These are phyloP conservation scores for Papilionanthe hybrid DNA, from an alignment of 116 monocot genomes.

Conservation along the genomic window DNA sequence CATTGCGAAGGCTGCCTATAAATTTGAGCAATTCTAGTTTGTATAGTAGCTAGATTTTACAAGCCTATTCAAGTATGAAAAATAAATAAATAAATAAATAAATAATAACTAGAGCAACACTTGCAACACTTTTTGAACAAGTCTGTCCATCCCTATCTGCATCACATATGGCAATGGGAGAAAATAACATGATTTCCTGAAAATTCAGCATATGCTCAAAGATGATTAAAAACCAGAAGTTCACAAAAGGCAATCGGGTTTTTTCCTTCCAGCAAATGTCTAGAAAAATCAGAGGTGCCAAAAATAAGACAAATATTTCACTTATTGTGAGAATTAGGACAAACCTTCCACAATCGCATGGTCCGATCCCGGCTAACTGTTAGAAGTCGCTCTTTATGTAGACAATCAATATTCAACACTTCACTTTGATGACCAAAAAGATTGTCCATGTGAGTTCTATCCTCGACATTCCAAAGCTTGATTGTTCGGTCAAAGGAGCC, in stretches of 20 bases:
- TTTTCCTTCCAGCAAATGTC: background rate
- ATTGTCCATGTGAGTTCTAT: constrained; percentile 79
- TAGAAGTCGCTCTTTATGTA: constrained; percentile 73
- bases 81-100: no score
- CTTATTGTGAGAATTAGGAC: background rate
- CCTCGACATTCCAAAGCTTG: constrained; percentile 93
- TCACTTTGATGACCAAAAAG: constrained; percentile 96
- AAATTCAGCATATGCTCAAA: background rate
- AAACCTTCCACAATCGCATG: constrained; percentile 83
- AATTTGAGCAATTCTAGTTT: no score
- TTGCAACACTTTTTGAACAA: no score
- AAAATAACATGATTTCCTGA: constrained; percentile 1
- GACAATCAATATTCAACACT: constrained; percentile 79
- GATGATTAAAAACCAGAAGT: background rate
- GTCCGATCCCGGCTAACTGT: constrained; percentile 87
- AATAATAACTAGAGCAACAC: no score
- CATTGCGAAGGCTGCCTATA: no score
- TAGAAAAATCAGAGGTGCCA: background rate
- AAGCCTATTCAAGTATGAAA: no score
- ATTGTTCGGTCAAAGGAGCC: constrained; percentile 91
- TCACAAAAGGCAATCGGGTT: background rate
- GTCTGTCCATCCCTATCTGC: background rate
- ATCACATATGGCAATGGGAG: background rate
- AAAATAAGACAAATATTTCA: background rate
- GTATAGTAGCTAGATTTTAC: no score